Percentiles rank a stretch among this genome's conserved stretches.
phyloP scores from a whole-genome alignment of 805 yeast species.

The Starmerella apicola region DNA sequence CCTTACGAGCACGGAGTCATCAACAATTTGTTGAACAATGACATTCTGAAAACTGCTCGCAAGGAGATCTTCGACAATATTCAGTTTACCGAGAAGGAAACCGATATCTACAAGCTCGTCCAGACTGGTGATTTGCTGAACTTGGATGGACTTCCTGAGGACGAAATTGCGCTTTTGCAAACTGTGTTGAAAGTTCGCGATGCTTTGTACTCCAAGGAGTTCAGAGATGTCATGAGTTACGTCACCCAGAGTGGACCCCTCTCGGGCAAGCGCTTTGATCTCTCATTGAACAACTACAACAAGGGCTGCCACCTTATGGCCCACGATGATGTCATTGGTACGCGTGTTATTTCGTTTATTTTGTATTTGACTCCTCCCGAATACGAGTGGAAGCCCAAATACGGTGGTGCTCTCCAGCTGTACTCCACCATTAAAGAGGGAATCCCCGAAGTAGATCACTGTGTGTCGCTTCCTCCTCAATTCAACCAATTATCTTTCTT shows the following conservation, averaged over 20 bases:
- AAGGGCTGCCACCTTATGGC: slow-evolving; percentile 89
- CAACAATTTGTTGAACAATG: slow-evolving; percentile 58
- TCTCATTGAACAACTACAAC: slow-evolving; percentile 81
- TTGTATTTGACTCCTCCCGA: slow-evolving; percentile 89
- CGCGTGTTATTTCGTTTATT: slow-evolving; percentile 85
- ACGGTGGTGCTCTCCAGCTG: slow-evolving; percentile 85
- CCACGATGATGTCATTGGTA: slow-evolving; percentile 96
- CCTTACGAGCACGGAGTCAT: slow-evolving; percentile 92
- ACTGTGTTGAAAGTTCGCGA: slow-evolving; percentile 66
- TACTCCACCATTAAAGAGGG: slow-evolving; percentile 81
- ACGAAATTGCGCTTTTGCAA: slow-evolving; percentile 61
- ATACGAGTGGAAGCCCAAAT: slow-evolving; percentile 72
- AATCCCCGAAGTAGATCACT: slow-evolving; percentile 72
- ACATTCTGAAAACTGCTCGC: slow-evolving; percentile 64
- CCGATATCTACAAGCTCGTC: slow-evolving; percentile 84
- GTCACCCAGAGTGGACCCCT: slow-evolving; percentile 82
- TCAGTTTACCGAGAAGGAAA: slow-evolving; percentile 88
- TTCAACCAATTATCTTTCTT: slow-evolving; percentile 95
- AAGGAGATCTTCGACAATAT: slow-evolving; percentile 71
- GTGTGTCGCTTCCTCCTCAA: slow-evolving; percentile 66
- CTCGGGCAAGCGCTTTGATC: slow-evolving; percentile 83
- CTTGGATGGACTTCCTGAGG: slow-evolving; percentile 68
- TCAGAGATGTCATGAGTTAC: slow-evolving; percentile 61
- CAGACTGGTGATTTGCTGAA: slow-evolving; percentile 88
- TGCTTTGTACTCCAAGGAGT: slow-evolving; percentile 76